Evolutionary conservation across 192 early-diverging fungal species (phyloP).

Genomic region (Coemansia sp.): DNA sequence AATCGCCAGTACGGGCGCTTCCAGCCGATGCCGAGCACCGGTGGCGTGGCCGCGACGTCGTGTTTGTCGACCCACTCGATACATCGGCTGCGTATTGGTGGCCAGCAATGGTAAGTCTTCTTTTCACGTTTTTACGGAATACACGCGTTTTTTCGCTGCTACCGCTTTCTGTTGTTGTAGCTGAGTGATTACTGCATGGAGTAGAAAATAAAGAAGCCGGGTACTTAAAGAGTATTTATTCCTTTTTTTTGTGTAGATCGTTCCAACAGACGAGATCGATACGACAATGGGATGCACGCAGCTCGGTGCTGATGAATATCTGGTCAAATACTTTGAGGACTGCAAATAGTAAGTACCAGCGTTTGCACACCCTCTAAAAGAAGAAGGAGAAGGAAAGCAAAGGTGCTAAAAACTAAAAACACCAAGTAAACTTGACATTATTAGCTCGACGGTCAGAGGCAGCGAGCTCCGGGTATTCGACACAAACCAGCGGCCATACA

Average conservation of each 20-base stretch:
- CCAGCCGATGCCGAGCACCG: not conserved
- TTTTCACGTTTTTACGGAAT: too few relatives aligned
- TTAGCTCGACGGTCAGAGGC: conserved; percentile 41
- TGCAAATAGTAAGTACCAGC: conserved; percentile 41
- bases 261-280: conserved; percentile 54
- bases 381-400: too few relatives aligned
- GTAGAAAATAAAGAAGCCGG: too few relatives aligned
- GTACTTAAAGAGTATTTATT: too few relatives aligned
- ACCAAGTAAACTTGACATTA: too few relatives aligned
- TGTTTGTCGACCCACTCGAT: conserved; percentile 68
- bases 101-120: conserved; percentile 59
- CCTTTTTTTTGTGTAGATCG: conserved; percentile 33
- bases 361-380: too few relatives aligned
- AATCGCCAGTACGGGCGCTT: conserved; percentile 2
- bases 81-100: conserved; percentile 59
- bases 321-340: conserved; percentile 58
- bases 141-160: too few relatives aligned
- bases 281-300: conserved; percentile 42
- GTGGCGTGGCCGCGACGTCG: conserved; percentile 54
- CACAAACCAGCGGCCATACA: conserved; percentile 39
- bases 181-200: not conserved
- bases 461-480: conserved; percentile 40
- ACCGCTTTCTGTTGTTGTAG: too few relatives aligned
- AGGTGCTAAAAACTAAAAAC: too few relatives aligned
- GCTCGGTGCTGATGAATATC: conserved; percentile 33